These are phyloP conservation scores for Paramecium sonneborni DNA, from an alignment of 73 alveolate genomes.

Conservation along the genomic window DNA sequence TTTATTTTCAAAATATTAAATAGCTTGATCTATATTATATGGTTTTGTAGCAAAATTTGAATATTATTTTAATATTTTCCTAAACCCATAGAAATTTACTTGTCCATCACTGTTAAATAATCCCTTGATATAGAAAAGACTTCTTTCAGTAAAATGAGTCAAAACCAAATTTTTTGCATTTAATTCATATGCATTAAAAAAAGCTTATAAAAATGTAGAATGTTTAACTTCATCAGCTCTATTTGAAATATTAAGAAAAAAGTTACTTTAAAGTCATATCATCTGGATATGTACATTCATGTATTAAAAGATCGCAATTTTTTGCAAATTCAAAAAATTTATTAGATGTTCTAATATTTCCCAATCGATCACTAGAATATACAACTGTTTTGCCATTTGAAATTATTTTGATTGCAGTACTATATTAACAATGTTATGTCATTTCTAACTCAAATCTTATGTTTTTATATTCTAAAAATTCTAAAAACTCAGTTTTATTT, in stretches of 20 bases:
- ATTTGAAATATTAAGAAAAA: neutral
- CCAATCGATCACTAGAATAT: conserved; percentile 29
- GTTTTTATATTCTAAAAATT: neutral
- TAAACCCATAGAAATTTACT: neutral
- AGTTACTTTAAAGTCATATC: neutral
- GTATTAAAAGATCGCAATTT: conserved; percentile 2
- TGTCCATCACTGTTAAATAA: neutral
- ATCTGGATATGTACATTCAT: conserved; percentile 57
- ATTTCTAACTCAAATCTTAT: neutral
- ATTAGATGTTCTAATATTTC: neutral
- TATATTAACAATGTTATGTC: conserved; percentile 10
- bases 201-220: conserved; percentile 39
- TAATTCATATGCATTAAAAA: neutral
- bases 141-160: conserved; percentile 18
- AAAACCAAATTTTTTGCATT: neutral
- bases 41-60: neutral
- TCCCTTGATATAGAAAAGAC: neutral
- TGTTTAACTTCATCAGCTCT: neutral
- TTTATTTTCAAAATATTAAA: neutral
- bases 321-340: neutral
- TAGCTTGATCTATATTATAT: neutral
- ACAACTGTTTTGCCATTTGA: neutral
- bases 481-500: neutral
- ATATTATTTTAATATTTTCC: neutral
- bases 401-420: neutral